Percentiles rank a stretch among this genome's conserved stretches.
phyloP scores from a whole-genome alignment of 2,329 filamentous ascomycete genomes.

The Aspergillus sp. region DNA sequence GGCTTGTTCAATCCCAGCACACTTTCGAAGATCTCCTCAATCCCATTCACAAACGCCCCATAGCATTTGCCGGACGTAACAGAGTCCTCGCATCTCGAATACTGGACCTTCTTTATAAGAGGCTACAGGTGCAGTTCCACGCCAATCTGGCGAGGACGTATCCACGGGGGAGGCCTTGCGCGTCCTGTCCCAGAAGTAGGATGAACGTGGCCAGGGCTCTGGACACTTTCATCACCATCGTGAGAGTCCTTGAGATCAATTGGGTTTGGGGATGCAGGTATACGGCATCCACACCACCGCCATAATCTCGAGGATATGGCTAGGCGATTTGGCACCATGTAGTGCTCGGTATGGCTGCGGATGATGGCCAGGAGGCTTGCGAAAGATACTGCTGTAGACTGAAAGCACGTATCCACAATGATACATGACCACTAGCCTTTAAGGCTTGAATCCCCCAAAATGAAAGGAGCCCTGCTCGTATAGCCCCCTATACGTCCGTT shows the following conservation, averaged over 20 bases:
- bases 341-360: no score
- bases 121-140: conserved; percentile 18
- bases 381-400: no score
- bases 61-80: conserved; percentile 17
- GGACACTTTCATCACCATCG: conserved; percentile 51
- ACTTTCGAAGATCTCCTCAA: conserved; percentile 15
- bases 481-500: no score
- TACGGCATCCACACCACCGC: conserved; percentile 43
- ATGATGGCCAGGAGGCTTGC: no score
- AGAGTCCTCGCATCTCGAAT: conserved; percentile 17
- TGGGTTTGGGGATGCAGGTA: conserved; percentile 43
- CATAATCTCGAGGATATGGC: conserved; percentile 46
- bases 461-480: no score
- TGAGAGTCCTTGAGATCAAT: conserved; percentile 23
- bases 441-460: no score
- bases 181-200: conserved; percentile 53
- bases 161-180: conserved; percentile 53
- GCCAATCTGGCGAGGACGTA: conserved; percentile 42
- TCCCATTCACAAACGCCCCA: conserved; percentile 18
- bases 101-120: conserved; percentile 3
- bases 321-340: conserved; percentile 19
- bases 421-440: no score
- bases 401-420: no score
- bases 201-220: conserved; percentile 63
- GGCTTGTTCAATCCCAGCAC: conserved; percentile 14